Percentiles rank a stretch among this genome's conserved stretches.
Conservation (phyloP, 2,329 filamentous ascomycete genomes). For the Cladophialophora chaetospira region DNA sequence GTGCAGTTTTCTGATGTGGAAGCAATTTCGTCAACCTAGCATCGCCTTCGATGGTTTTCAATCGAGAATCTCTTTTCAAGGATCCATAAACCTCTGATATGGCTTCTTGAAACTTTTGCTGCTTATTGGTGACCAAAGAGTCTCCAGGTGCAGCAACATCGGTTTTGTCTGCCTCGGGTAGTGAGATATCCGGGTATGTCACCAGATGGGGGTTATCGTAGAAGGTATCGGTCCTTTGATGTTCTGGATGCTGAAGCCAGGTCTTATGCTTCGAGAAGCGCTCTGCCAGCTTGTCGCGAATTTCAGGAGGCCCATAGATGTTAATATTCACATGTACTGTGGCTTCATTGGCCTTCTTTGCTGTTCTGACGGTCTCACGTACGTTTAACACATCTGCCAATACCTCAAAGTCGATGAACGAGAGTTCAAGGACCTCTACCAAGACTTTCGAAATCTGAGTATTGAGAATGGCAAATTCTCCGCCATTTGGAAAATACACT, state of each 20-base stretch:
- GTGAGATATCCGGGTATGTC: not conserved
- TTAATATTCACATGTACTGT: slow-evolving; percentile 24
- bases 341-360: slow-evolving; percentile 18
- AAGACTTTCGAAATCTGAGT: not conserved
- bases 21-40: slow-evolving; percentile 9
- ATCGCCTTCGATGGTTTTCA: slow-evolving; percentile 12
- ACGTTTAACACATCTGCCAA: slow-evolving; percentile 1
- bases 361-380: slow-evolving; percentile 1
- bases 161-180: not conserved
- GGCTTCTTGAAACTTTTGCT: slow-evolving; percentile 11
- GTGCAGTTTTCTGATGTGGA: slow-evolving; percentile 23
- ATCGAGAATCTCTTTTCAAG: slow-evolving; percentile 16
- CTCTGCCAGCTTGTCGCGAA: not conserved
- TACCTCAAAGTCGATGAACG: slow-evolving; percentile 1
- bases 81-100: slow-evolving; percentile 18
- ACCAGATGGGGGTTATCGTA: slow-evolving; percentile 28
- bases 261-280: slow-evolving; percentile 17
- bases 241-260: slow-evolving; percentile 24
- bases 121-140: not conserved
- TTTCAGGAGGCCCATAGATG: slow-evolving; percentile 16
- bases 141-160: not conserved
- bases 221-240: slow-evolving; percentile 4
- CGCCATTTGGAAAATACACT: not conserved
- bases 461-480: not conserved
- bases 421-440: not conserved